Evolutionary conservation across 1,284 basidiomycete genomes (phyloP).

Genomic region (Kwoniella shivajii): DNA sequence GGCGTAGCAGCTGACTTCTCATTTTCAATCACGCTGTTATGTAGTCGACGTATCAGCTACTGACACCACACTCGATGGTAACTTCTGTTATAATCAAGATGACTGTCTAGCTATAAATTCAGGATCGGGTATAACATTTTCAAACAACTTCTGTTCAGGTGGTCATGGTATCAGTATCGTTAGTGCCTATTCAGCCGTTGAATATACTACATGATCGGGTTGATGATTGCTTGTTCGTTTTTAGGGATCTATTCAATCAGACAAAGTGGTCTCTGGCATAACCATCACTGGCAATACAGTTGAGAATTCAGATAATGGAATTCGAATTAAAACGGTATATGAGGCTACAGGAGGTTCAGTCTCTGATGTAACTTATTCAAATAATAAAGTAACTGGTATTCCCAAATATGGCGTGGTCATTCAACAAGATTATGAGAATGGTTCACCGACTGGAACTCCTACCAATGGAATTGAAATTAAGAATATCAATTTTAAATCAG

Average conservation of each 20-base stretch:
- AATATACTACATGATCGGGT: not conserved
- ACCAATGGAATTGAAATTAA: constrained; percentile 16
- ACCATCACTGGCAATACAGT: constrained; percentile 9
- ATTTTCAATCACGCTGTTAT: not conserved
- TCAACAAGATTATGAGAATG: constrained; percentile 28
- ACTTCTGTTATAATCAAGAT: constrained; percentile 7
- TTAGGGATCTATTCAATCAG: constrained; percentile 11
- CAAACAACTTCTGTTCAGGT: constrained; percentile 7
- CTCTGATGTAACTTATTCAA: constrained; percentile 27
- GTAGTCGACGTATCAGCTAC: constrained; percentile 9
- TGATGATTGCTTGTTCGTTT: not conserved
- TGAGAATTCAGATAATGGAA: not conserved
- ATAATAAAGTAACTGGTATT: constrained; percentile 18
- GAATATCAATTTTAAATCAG: constrained; percentile 1
- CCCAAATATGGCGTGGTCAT: constrained; percentile 27
- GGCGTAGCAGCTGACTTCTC: no score
- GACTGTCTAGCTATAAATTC: constrained; percentile 10
- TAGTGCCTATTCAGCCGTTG: not conserved
- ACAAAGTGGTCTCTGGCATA: not conserved
- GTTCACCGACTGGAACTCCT: constrained; percentile 23
- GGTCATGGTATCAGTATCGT: constrained; percentile 12
- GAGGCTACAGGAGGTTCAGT: constrained; percentile 26
- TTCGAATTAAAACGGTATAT: constrained; percentile 14
- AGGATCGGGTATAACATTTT: constrained; percentile 6
- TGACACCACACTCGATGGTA: not conserved